Conservation (phyloP, 2,329 filamentous ascomycete species). For the Phialophora chinensis region DNA sequence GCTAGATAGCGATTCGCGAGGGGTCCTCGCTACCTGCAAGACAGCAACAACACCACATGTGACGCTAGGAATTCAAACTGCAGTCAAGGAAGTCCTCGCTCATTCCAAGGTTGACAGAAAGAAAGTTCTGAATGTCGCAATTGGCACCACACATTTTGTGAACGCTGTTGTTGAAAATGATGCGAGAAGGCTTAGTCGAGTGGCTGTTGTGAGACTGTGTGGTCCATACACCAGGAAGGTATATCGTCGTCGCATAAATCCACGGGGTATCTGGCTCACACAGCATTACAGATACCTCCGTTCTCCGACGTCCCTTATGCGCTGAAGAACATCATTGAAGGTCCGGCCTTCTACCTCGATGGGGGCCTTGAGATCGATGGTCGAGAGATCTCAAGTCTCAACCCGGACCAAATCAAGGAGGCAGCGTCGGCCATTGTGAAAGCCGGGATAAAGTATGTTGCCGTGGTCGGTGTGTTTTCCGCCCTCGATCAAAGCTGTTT, state of each 20-base stretch:
- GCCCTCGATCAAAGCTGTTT: slow-evolving; percentile 52
- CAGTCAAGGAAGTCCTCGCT: slow-evolving; percentile 53
- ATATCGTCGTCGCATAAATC: slow-evolving; percentile 6
- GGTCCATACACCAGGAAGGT: slow-evolving; percentile 53
- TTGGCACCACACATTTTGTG: slow-evolving; percentile 60
- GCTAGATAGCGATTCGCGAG: slow-evolving; percentile 45
- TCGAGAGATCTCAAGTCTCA: slow-evolving; percentile 50
- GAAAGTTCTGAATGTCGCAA: slow-evolving; percentile 55
- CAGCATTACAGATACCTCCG: slow-evolving; percentile 47
- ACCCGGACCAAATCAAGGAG: slow-evolving; percentile 48
- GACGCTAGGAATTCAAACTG: slow-evolving; percentile 56
- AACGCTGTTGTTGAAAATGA: slow-evolving; percentile 58
- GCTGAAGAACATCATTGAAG: slow-evolving; percentile 51
- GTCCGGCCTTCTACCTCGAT: slow-evolving; percentile 51
- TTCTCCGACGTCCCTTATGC: slow-evolving; percentile 55
- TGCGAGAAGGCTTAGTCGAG: slow-evolving; percentile 50
- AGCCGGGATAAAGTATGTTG: slow-evolving; percentile 48
- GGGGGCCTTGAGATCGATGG: slow-evolving; percentile 59
- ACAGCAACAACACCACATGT: slow-evolving; percentile 59
- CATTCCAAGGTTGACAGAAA: slow-evolving; percentile 48
- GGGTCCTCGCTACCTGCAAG: slow-evolving; percentile 57
- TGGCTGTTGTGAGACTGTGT: slow-evolving; percentile 56
- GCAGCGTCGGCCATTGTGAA: slow-evolving; percentile 45
- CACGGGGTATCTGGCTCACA: slow-evolving; percentile 17
- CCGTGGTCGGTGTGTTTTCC: slow-evolving; percentile 55